Evolutionary conservation across 805 yeast genomes (phyloP), one percentile per base, ranked within the genome.

Genomic region (Cephaloascus albidus): DNA sequence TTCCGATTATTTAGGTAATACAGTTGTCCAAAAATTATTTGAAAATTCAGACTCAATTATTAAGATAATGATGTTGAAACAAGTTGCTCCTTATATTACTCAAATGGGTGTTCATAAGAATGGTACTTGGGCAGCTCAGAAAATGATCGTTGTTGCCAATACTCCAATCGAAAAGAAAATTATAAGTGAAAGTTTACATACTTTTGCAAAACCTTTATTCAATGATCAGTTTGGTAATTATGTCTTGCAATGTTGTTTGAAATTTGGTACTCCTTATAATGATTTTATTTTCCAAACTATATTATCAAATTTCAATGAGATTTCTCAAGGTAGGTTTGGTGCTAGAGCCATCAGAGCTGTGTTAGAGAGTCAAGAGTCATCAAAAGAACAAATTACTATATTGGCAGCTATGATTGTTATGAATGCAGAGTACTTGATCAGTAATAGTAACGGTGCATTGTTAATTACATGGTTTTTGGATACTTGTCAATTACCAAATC

Each of bases 121-220:
- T 58, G 98, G 98, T 45, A 93, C 98, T 4, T 93, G 98, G 98
- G 97, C 97, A 2, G 95, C 96, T 18, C 98, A 93, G 60, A 93
- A 90, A 60, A 81, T 93, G 59, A 88, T 93, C 49, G 83, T 79
- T 47, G 79, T 80, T 35, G 82, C 87, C 3, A 61, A 70, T 45
- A 78, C 77, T 37, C 78, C 70, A 35, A 70, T 75, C 37, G 85
- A 79, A 50, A 81, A 76, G 57, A 62, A 69, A 49, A 55, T 83
- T 37, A 84, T 93, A 35, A 78, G 81, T 6, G 65, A 74, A 19
- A 75, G 87, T 33, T 70, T 93, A 45, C 74, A 76, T 43, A 93
- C 95, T 1, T 88, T 83, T 53, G 76, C 93, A 36, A 85, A 84
- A 1, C 85, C 89, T 37, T 66, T 93, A 47, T 84, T 93, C 55